Evolutionary conservation across 495 filamentous ascomycete species (phyloP), one percentile per base, ranked within the genome.

Genomic region (Penicillium ucsense): DNA sequence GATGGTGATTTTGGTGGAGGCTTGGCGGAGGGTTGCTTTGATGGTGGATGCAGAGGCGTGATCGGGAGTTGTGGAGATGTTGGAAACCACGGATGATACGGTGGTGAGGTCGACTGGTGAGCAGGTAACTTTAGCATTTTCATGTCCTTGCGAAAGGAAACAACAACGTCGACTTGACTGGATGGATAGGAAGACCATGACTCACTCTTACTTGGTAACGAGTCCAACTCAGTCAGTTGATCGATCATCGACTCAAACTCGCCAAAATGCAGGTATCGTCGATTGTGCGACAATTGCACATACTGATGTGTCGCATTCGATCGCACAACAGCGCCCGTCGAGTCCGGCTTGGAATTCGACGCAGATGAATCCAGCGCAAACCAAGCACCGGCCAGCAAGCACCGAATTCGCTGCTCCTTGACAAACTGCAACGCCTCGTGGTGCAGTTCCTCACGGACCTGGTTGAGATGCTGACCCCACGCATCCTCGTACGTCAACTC

Each of bases 321-420:
- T 41, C 66, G 57, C 67, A 62, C 62, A 50, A 56, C 56, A 69
- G 67, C 54, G 46, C 61, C 61, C 2, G 53, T 41, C 9, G 20
- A 20, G 20, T 76, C 73, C 9, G 62, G 35, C 20, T 67, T 71
- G 45, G 67, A 63, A 20, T 20, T 20, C 20, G 20, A 20, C 20
- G 20, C 20, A 30, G 45, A 48, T 31, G 63, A 54, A 4, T 66
- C 66, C 45, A 84, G 78, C 5, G 85, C 78, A 59, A 99, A 97
- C 94, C 94, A 99, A 20, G 83, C 80, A 29, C 92, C 92, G 48
- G 85, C 78, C 8, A 96, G 73, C 9, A 99, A 72, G 62, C 88
- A 96, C n/a, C 94, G 79, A 45, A 96, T 86, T 40, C 92, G 82
- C 62, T 98, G 92, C 63, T 98, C 92, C 59, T 92, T 95, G 58